phyloP scores from a whole-genome alignment of 805 yeast species.

The Kodamaea sagamina region DNA sequence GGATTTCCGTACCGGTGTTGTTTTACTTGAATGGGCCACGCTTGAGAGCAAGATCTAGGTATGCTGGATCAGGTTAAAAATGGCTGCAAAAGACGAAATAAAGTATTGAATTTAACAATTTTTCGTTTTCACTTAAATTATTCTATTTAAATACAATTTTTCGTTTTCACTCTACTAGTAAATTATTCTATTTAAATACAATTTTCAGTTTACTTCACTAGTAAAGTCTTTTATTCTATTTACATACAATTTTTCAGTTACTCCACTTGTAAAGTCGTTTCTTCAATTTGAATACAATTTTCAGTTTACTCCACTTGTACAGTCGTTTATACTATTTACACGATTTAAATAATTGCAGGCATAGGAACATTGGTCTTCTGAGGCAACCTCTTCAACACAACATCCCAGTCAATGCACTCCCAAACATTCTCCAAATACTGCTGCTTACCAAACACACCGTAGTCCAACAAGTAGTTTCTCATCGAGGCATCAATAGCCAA shows the following conservation, averaged over 20 bases:
- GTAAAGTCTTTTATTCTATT: too few relatives aligned
- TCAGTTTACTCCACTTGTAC: background rate
- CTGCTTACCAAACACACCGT: constrained; percentile 64
- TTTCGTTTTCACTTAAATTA: too few relatives aligned
- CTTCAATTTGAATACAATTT: too few relatives aligned
- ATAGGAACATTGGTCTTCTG: constrained; percentile 22
- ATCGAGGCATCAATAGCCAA: constrained; percentile 74
- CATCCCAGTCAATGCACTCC: constrained; percentile 47
- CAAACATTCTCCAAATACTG: constrained; percentile 45
- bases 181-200: too few relatives aligned
- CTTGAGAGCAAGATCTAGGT: constrained; percentile 46
- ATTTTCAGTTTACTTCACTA: too few relatives aligned
- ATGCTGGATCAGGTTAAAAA: constrained; percentile 24
- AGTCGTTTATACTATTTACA: constrained; percentile 1
- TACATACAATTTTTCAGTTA: too few relatives aligned
- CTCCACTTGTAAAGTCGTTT: too few relatives aligned
- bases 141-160: too few relatives aligned
- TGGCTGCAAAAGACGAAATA: too few relatives aligned
- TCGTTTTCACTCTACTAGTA: too few relatives aligned
- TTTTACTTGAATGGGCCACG: constrained; percentile 47
- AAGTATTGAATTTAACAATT: too few relatives aligned
- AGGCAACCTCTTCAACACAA: constrained; percentile 42
- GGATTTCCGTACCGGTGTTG: constrained; percentile 50
- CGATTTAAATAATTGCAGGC: constrained; percentile 7
- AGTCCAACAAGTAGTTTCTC: constrained; percentile 68